phyloP scores from a whole-genome alignment of 768 basidiomycete genomes.

The Boletus reticuloceps region DNA sequence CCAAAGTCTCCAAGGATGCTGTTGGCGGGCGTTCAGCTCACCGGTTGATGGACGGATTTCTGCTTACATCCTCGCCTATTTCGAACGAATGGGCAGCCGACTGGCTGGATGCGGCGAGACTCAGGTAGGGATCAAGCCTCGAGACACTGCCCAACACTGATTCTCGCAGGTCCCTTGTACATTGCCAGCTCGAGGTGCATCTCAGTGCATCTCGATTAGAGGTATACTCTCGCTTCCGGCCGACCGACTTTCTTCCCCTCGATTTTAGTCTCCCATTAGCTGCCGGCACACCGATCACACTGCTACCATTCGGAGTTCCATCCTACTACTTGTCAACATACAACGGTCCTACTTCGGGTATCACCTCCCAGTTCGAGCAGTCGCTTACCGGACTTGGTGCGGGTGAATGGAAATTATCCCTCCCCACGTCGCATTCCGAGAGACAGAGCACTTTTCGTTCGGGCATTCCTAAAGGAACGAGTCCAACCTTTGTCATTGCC shows the following conservation, averaged over 20 bases:
- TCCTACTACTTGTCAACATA: constrained; percentile 75
- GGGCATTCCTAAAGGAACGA: constrained; percentile 15
- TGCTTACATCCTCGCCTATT: constrained; percentile 46
- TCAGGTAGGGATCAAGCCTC: constrained; percentile 37
- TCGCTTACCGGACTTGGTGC: constrained; percentile 64
- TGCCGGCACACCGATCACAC: constrained; percentile 63
- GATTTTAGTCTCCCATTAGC: constrained; percentile 38
- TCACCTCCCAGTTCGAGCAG: constrained; percentile 61
- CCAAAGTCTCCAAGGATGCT: constrained; percentile 37
- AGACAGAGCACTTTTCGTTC: constrained; percentile 20
- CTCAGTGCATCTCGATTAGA: constrained; percentile 48
- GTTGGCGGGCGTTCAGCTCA: constrained; percentile 36
- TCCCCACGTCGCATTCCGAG: constrained; percentile 12
- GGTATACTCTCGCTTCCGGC: constrained; percentile 59
- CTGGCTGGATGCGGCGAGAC: constrained; percentile 55
- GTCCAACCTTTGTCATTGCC: constrained; percentile 54
- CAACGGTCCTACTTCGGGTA: constrained; percentile 58
- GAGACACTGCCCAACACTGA: constrained; percentile 11
- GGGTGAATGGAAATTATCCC: constrained; percentile 42
- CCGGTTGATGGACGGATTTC: constrained; percentile 59
- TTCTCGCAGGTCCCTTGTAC: constrained; percentile 51
- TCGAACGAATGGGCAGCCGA: constrained; percentile 61
- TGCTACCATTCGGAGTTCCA: constrained; percentile 70
- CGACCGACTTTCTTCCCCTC: constrained; percentile 59
- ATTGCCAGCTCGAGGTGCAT: constrained; percentile 58